These are phyloP conservation scores for Yamadazyma songkhlaensis DNA, from an alignment of 1,139 yeast genomes.

Conservation along the genomic window DNA sequence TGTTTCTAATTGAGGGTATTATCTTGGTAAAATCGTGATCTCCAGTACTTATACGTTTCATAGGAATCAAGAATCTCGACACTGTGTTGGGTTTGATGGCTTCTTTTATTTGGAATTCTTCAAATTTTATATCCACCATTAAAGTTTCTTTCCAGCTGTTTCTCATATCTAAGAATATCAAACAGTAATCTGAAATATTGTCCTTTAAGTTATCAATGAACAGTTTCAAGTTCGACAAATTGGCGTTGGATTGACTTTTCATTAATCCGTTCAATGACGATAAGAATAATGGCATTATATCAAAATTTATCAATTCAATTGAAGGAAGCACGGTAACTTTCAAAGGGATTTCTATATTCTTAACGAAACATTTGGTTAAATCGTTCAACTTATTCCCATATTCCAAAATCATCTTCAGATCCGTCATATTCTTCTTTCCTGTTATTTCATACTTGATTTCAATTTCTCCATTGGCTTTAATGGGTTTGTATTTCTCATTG, in stretches of 20 bases:
- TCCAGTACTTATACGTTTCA: constrained; percentile 49
- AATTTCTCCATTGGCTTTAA: constrained; percentile 29
- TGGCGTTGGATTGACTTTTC: neutral
- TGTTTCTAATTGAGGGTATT: constrained; percentile 74
- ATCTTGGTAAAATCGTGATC: constrained; percentile 44
- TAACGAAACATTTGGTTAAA: constrained; percentile 35
- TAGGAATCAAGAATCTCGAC: constrained; percentile 65
- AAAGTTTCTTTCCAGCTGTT: constrained; percentile 64
- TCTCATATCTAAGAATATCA: constrained; percentile 64
- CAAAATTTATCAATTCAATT: constrained; percentile 72
- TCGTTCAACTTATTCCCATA: constrained; percentile 50
- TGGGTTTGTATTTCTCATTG: constrained; percentile 30
- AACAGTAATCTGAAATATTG: constrained; percentile 51
- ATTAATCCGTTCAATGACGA: constrained; percentile 20
- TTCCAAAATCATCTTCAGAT: constrained; percentile 63
- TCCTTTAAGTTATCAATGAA: constrained; percentile 16
- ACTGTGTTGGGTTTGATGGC: constrained; percentile 49
- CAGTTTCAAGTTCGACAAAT: constrained; percentile 11
- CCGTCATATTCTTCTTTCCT: constrained; percentile 74
- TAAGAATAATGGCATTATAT: constrained; percentile 53
- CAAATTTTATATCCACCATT: constrained; percentile 15
- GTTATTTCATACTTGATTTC: constrained; percentile 56
- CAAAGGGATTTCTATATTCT: constrained; percentile 63
- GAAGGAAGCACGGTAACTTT: constrained; percentile 68
- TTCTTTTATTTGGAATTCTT: constrained; percentile 22